These are phyloP conservation scores for Nicotiana paniculata DNA, from an alignment of 257 asterid species.

Conservation along the genomic window DNA sequence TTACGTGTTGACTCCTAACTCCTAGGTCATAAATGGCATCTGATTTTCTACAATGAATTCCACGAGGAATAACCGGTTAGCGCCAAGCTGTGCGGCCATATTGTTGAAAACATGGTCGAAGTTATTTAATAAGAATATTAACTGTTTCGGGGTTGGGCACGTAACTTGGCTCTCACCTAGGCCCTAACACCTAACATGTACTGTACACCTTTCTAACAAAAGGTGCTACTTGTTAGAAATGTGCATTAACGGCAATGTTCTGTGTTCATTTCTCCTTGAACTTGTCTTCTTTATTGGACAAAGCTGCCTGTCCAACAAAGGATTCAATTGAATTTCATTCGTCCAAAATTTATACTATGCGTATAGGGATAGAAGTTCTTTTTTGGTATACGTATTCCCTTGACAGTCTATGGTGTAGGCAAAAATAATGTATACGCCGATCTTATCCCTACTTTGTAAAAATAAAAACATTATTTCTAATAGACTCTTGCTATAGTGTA, in stretches of 20 bases:
- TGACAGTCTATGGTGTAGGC: neutral
- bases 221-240: neutral
- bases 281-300: slow-evolving; percentile 4
- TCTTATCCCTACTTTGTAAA: too few relatives aligned
- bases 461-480: too few relatives aligned
- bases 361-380: too few relatives aligned
- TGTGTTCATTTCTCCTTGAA: slow-evolving; percentile 2
- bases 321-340: neutral
- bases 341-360: neutral
- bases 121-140: too few relatives aligned
- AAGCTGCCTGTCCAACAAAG: neutral
- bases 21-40: neutral
- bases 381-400: neutral
- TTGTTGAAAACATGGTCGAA: too few relatives aligned
- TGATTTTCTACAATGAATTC: neutral
- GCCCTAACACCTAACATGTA: neutral
- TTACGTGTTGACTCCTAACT: too few relatives aligned
- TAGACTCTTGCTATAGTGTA: too few relatives aligned
- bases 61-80: neutral
- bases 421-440: too few relatives aligned
- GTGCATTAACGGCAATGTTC: neutral
- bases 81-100: too few relatives aligned
- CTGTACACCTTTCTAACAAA: slow-evolving; percentile 2
- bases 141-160: neutral
- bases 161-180: neutral